phyloP scores from a whole-genome alignment of 75 land plant genomes.

The Chamaecyparis obtusa region DNA sequence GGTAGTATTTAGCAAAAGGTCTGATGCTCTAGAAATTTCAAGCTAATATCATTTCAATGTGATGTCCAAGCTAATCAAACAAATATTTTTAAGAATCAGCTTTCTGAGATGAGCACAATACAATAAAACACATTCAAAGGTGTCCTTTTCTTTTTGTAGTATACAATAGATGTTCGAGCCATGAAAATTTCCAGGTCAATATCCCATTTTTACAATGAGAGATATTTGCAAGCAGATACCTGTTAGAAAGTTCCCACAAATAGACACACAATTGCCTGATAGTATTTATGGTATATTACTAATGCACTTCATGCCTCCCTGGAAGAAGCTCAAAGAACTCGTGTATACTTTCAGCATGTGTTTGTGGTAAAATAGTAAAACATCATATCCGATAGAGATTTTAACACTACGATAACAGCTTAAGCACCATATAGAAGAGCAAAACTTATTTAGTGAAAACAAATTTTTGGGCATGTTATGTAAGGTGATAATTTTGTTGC shows the following conservation, averaged over 20 bases:
- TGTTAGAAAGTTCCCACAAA: neutral
- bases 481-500: neutral
- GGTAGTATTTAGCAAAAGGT: neutral
- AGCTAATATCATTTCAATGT: neutral
- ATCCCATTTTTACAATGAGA: neutral
- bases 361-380: neutral
- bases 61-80: neutral
- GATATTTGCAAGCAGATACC: neutral
- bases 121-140: neutral
- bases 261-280: neutral
- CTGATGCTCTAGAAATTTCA: neutral
- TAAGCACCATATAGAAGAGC: neutral
- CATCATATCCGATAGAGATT: neutral
- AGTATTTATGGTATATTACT: neutral
- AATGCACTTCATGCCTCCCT: neutral
- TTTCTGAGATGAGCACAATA: neutral
- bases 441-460: neutral
- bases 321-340: neutral
- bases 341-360: neutral
- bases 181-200: neutral
- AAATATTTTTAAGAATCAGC: neutral
- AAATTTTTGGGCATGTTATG: neutral
- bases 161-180: neutral
- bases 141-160: neutral
- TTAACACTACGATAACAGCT: neutral